Conservation (phyloP, 768 basidiomycete genomes). For the Russula brevipes region DNA sequence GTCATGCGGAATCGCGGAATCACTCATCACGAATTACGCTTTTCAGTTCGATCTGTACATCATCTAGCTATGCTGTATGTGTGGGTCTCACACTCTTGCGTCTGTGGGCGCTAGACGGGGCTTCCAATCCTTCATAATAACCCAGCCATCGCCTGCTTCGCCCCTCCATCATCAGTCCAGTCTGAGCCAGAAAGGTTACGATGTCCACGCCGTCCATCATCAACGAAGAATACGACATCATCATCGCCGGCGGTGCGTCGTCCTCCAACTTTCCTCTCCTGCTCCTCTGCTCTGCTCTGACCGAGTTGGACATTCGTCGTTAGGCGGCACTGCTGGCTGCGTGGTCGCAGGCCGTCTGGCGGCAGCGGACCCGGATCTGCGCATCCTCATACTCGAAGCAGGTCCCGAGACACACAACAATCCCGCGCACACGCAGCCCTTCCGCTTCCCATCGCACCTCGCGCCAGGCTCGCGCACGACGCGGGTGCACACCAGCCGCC, state of each 20-base stretch:
- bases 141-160: no score
- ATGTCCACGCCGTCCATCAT: constrained; percentile 2
- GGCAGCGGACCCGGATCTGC: constrained; percentile 47
- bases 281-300: no score
- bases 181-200: neutral
- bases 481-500: constrained; percentile 37
- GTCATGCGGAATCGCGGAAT: no score
- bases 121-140: no score
- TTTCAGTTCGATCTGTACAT: no score
- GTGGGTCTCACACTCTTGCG: no score
- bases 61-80: no score
- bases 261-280: neutral
- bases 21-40: no score
- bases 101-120: no score
- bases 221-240: constrained; percentile 39
- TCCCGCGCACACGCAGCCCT: constrained; percentile 49
- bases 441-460: constrained; percentile 43
- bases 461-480: constrained; percentile 39
- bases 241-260: constrained; percentile 51
- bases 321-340: constrained; percentile 52
- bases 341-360: constrained; percentile 52
- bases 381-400: constrained; percentile 57
- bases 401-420: constrained; percentile 48
- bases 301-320: neutral
- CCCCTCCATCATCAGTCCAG: no score